Conservation (phyloP, 2,329 filamentous ascomycete genomes). For the Cucurbitaria berberidis region DNA sequence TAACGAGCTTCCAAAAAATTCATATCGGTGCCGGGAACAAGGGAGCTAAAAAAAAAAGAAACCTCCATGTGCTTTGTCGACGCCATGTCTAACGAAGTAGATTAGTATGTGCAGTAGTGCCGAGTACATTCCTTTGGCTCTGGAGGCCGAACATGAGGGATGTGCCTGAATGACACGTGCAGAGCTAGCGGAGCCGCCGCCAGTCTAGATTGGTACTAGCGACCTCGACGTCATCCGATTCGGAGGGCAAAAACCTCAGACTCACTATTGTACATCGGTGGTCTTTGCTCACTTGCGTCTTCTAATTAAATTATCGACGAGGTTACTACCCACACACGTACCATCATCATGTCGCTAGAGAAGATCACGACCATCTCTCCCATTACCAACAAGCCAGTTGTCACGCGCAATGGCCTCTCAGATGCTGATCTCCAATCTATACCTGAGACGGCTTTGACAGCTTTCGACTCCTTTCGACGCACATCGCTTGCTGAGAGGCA, state of each 20-base stretch:
- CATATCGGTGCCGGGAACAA: neutral
- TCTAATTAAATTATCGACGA: constrained; percentile 23
- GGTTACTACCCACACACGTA: constrained; percentile 9
- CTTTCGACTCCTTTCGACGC: constrained; percentile 78
- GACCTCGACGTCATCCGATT: constrained; percentile 22
- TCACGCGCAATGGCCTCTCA: constrained; percentile 78
- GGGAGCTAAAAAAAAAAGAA: too few species aligned
- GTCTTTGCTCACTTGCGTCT: constrained; percentile 15
- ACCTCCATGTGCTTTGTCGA: too few species aligned
- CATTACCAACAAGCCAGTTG: constrained; percentile 81
- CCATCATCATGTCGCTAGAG: constrained; percentile 58
- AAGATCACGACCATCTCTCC: constrained; percentile 83
- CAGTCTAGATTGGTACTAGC: constrained; percentile 4
- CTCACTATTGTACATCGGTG: constrained; percentile 10
- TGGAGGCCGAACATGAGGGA: constrained; percentile 3
- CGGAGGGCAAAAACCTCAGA: constrained; percentile 8
- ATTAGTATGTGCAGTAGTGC: too few species aligned
- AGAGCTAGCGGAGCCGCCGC: neutral
- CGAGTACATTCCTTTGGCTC: too few species aligned
- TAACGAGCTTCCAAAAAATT: neutral
- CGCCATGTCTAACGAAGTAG: too few species aligned
- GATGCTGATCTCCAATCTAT: constrained; percentile 72
- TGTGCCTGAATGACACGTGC: neutral
- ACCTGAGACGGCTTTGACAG: constrained; percentile 73
- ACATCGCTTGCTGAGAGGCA: constrained; percentile 78